Base-by-base conservation (phyloP, 177 flowering plant genomes). In the Vitis hybrid region DNA sequence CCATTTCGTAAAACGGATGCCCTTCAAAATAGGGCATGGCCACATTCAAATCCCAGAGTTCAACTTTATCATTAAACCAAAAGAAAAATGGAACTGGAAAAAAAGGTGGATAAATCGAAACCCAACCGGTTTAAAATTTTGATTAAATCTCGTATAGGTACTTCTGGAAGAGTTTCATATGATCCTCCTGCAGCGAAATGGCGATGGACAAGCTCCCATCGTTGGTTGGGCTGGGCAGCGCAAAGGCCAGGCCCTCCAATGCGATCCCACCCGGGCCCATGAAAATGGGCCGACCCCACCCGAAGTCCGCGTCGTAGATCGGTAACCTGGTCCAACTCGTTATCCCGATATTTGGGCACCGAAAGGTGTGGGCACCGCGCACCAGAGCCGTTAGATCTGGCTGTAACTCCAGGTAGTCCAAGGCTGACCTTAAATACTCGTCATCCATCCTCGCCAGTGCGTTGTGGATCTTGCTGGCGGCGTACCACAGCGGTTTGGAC, bases 241-340 rank as follows among this genome's bases (percentile, higher is more conserved):
- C 63, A 59, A 80, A 88, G 0, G 87, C 81, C 64, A 87, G 60
- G 0, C 97, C 97, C 57, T 89, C 96, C 29, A 76, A 85, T 1
- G 86, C 77, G 9, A 89, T 84, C 56, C 88, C 87, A 16, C 87
- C 93, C 2, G 92, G 94, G 0, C 94, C 98, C 93, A 90, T 83
- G 39, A 84, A 89, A 22, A 85, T 74, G 4, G 97, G 97, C 29
- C 88, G 66, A 0, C 96, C 96, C 94, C 94, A 90, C 1, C 98
- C 98, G 51, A 92, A 92, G 72, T 92, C 96, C 0, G 93, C 92
- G 31, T 88, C 96, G 63, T 92, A 82, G 11, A 92, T 84, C 0
- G 96, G 98, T 63, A 90, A 72, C 74, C 96, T 75, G 19, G 70
- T 74, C 97, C 95, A 92, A 61, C 90, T 87, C 1, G 87, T 87